Evolutionary conservation across 805 yeast species (phyloP).

Genomic region (Lipomyces starkeyi): DNA sequence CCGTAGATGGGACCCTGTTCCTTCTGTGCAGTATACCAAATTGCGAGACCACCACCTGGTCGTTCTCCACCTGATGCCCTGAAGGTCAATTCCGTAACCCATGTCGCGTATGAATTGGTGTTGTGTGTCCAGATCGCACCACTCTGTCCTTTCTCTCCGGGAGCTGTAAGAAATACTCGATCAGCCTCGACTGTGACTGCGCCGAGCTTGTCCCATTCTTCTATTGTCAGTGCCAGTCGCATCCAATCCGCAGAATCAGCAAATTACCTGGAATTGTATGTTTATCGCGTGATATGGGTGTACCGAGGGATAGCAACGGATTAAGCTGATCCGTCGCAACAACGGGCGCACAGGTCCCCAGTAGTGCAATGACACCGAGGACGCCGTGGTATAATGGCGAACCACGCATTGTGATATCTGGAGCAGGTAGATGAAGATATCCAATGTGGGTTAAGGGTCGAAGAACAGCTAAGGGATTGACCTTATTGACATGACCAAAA

Average conservation of each 20-base stretch:
- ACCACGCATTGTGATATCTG: not conserved
- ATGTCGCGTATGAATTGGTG: slow-evolving; percentile 43
- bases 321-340: slow-evolving; percentile 10
- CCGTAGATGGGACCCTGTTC: slow-evolving; percentile 49
- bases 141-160: slow-evolving; percentile 38
- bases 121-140: slow-evolving; percentile 48
- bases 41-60: slow-evolving; percentile 48
- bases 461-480: too few species aligned
- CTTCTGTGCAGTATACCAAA: slow-evolving; percentile 47
- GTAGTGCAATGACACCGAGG: not conserved
- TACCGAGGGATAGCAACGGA: slow-evolving; percentile 22
- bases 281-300: slow-evolving; percentile 31
- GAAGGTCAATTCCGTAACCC: slow-evolving; percentile 46
- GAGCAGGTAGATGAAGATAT: not conserved
- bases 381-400: not conserved
- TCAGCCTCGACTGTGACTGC: slow-evolving; percentile 35
- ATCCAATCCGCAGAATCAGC: not conserved
- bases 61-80: slow-evolving; percentile 45
- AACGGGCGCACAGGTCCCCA: not conserved
- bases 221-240: not conserved
- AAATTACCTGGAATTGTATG: slow-evolving; percentile 26
- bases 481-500: too few species aligned
- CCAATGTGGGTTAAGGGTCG: not conserved
- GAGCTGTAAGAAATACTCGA: slow-evolving; percentile 39
- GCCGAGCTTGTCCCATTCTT: slow-evolving; percentile 42